Evolutionary conservation across 306 rosid genomes (phyloP).

Genomic region (Dryas drummondii): DNA sequence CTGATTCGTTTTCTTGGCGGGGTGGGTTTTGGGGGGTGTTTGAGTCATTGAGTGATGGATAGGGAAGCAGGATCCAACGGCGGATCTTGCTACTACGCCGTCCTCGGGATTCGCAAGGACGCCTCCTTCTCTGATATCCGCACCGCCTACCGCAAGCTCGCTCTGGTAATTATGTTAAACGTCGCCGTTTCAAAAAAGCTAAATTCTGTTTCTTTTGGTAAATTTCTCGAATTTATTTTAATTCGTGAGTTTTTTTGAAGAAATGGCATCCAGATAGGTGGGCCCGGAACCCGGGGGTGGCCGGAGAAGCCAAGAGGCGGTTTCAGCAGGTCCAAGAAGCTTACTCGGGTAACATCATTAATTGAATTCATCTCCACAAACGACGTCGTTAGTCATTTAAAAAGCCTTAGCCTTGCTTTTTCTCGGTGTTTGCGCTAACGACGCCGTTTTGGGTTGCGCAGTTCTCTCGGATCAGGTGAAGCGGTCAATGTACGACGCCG

Average conservation of each 20-base stretch:
- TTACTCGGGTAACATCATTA: slow-evolving; percentile 54
- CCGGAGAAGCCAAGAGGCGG: slow-evolving; percentile 77
- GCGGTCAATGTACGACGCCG: slow-evolving; percentile 91
- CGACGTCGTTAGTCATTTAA: slow-evolving; percentile 1
- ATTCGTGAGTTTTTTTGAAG: slow-evolving; percentile 26
- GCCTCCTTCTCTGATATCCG: slow-evolving; percentile 91
- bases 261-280: slow-evolving; percentile 94
- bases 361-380: background rate
- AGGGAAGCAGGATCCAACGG: slow-evolving; percentile 76
- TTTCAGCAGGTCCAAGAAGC: slow-evolving; percentile 98
- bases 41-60: slow-evolving; percentile 48
- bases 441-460: slow-evolving; percentile 30
- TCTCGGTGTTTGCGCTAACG: background rate
- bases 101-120: slow-evolving; percentile 76
- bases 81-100: slow-evolving; percentile 80
- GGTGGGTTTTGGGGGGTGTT: background rate
- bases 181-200: slow-evolving; percentile 9
- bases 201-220: background rate
- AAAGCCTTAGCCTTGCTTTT: background rate
- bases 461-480: slow-evolving; percentile 88
- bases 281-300: slow-evolving; percentile 50
- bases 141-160: slow-evolving; percentile 86
- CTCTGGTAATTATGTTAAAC: slow-evolving; percentile 50
- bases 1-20: background rate
- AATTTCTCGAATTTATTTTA: background rate